Percentiles rank a stretch among this genome's conserved stretches.
phyloP scores from a whole-genome alignment of 2,329 filamentous ascomycete genomes.

The Xylaria sp. region DNA sequence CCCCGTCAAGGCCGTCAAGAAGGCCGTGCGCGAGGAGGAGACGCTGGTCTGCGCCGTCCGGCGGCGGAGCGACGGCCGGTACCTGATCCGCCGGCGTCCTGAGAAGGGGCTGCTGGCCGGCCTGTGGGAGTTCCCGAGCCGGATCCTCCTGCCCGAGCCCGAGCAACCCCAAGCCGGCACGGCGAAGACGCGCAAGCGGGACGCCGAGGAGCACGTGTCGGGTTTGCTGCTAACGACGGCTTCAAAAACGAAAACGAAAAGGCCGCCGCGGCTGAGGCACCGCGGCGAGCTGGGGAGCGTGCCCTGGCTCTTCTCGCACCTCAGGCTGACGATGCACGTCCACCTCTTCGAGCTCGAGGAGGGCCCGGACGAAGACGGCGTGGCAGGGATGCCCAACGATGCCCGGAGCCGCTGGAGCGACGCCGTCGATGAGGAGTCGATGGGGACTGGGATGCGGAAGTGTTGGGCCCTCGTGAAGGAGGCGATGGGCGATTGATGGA shows the following conservation, averaged over 20 bases:
- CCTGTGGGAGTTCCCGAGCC: slow-evolving; percentile 60
- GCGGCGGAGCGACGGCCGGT: slow-evolving; percentile 43
- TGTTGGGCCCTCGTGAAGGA: slow-evolving; percentile 53
- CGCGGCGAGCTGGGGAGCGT: slow-evolving; percentile 52
- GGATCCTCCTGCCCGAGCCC: slow-evolving; percentile 40
- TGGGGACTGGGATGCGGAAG: slow-evolving; percentile 63
- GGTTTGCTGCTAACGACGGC: slow-evolving; percentile 30
- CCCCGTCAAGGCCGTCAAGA: slow-evolving; percentile 55
- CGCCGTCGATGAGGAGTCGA: slow-evolving; percentile 52
- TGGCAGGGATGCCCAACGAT: not conserved
- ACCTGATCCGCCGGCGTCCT: slow-evolving; percentile 54
- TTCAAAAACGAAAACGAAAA: slow-evolving; percentile 4
- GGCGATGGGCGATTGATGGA: slow-evolving; percentile 16
- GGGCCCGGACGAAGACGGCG: not conserved
- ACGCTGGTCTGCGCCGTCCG: slow-evolving; percentile 57
- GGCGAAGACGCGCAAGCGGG: slow-evolving; percentile 38
- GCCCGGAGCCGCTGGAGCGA: slow-evolving; percentile 40
- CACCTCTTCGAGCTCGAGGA: slow-evolving; percentile 49
- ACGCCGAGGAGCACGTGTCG: slow-evolving; percentile 42
- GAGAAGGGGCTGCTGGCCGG: slow-evolving; percentile 58
- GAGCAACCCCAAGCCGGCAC: slow-evolving; percentile 32
- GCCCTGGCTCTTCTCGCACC: slow-evolving; percentile 61
- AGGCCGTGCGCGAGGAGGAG: slow-evolving; percentile 54
- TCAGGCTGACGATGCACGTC: slow-evolving; percentile 61
- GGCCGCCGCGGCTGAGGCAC: slow-evolving; percentile 32